These are phyloP conservation scores for Cucurbitaria berberidis DNA, from an alignment of 2,329 filamentous ascomycete species.

Conservation along the genomic window DNA sequence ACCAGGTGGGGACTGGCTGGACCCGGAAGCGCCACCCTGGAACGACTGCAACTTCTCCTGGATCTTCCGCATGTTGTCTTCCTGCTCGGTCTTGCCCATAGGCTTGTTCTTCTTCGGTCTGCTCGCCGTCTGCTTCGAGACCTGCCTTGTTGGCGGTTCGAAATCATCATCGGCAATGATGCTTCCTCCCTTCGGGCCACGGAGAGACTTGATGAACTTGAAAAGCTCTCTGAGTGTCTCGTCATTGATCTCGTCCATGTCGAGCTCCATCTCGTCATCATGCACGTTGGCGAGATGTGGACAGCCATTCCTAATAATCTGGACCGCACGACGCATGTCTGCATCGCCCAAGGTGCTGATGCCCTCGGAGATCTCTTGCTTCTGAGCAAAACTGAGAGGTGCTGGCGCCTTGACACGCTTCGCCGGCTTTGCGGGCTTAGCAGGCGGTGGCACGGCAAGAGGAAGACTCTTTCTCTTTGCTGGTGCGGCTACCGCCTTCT, in stretches of 20 bases:
- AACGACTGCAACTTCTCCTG: conserved; percentile 61
- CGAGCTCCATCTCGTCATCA: conserved; percentile 68
- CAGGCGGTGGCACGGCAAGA: conserved; percentile 37
- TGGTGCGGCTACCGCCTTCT: conserved; percentile 40
- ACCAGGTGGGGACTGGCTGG: conserved; percentile 53
- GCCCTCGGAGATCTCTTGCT: conserved; percentile 86
- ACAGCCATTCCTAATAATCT: conserved; percentile 87
- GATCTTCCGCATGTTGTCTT: conserved; percentile 69
- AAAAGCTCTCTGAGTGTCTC: conserved; percentile 63
- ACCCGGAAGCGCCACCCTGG: conserved; percentile 50
- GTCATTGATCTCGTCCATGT: conserved; percentile 65
- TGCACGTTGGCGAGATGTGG: conserved; percentile 66
- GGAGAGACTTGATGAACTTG: conserved; percentile 57
- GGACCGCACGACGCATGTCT: conserved; percentile 80
- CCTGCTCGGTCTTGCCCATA: conserved; percentile 75
- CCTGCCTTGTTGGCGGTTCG: conserved; percentile 50
- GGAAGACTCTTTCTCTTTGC: conserved; percentile 38
- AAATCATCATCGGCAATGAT: conserved; percentile 56
- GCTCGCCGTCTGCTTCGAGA: conserved; percentile 46
- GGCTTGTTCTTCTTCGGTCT: conserved; percentile 78
- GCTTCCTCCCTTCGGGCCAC: conserved; percentile 45
- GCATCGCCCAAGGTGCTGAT: conserved; percentile 80
- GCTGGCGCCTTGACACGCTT: conserved; percentile 62
- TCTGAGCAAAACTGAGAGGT: conserved; percentile 78
- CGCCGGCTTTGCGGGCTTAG: conserved; percentile 52